phyloP scores from a whole-genome alignment of 2,329 filamentous ascomycete species.

The Thermothelomyces thermophilus region DNA sequence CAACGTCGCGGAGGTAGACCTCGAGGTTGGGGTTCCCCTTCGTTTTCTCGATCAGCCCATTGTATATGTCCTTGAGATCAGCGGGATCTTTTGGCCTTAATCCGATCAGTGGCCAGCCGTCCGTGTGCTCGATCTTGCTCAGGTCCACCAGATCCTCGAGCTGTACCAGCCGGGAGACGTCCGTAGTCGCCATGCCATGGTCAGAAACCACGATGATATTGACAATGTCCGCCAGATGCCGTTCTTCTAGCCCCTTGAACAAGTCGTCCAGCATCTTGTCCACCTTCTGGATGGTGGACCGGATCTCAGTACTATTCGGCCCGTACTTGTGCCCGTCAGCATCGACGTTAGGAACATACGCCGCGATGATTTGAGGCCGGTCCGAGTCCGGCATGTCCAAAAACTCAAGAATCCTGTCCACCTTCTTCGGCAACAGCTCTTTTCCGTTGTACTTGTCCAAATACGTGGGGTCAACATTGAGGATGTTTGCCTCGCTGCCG shows the following conservation, averaged over 20 bases:
- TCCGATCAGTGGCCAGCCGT: conserved; percentile 92
- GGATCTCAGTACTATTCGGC: conserved; percentile 90
- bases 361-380: conserved; percentile 84
- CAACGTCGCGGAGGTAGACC: conserved; percentile 75
- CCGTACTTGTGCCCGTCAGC: conserved; percentile 79
- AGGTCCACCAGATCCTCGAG: conserved; percentile 83
- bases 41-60: conserved; percentile 50
- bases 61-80: conserved; percentile 63
- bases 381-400: conserved; percentile 75
- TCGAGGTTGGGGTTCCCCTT: conserved; percentile 65
- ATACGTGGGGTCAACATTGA: conserved; percentile 66
- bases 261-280: conserved; percentile 76
- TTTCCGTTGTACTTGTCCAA: conserved; percentile 79
- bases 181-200: conserved; percentile 96
- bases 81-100: conserved; percentile 67
- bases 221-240: conserved; percentile 83
- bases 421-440: conserved; percentile 69
- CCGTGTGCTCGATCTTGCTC: conserved; percentile 69
- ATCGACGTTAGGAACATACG: conserved; percentile 92
- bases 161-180: conserved; percentile 72
- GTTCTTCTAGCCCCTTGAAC: conserved; percentile 66
- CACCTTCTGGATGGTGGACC: conserved; percentile 66
- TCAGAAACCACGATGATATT: conserved; percentile 96
- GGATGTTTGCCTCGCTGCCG: conserved; percentile 82
- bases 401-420: conserved; percentile 70